phyloP scores from a whole-genome alignment of 2,329 filamentous ascomycete species.

The Macroventuria anomochaeta region DNA sequence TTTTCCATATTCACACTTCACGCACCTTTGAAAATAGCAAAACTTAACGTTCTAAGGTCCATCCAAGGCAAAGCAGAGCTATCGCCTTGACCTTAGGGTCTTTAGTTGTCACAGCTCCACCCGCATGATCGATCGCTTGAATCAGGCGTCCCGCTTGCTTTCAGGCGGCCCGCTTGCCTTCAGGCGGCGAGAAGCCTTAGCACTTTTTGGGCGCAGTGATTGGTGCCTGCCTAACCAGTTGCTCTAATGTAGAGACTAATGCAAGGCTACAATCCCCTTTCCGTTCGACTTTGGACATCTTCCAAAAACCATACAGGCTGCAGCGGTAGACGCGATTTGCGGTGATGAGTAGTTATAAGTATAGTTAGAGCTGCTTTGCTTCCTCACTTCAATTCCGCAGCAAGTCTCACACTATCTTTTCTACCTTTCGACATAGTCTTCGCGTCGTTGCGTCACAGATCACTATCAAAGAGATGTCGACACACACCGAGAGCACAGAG shows the following conservation, averaged over 20 bases:
- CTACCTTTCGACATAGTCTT: not conserved
- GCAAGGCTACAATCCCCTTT: conserved; percentile 5
- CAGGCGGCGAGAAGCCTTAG: conserved; percentile 1
- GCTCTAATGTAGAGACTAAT: not conserved
- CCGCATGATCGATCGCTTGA: too few species aligned
- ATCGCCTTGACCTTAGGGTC: too few species aligned
- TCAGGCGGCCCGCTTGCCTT: conserved; percentile 1
- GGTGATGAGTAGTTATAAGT: conserved; percentile 3
- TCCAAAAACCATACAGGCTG: conserved; percentile 1
- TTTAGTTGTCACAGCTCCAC: too few species aligned
- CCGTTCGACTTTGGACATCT: not conserved
- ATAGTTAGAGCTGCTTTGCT: not conserved
- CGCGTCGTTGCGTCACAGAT: not conserved
- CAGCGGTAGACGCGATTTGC: not conserved
- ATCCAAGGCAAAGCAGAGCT: too few species aligned
- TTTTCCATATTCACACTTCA: too few species aligned
- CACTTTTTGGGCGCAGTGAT: not conserved
- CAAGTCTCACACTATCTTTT: not conserved
- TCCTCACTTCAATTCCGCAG: not conserved
- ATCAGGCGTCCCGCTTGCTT: not conserved
- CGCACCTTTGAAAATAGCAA: too few species aligned
- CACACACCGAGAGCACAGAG: not conserved
- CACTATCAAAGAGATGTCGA: conserved; percentile 19
- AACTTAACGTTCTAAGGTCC: too few species aligned
- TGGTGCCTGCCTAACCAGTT: conserved; percentile 10